Evolutionary conservation across 495 filamentous ascomycete species (phyloP), one percentile per base, ranked within the genome.

Genomic region (Lasiosphaeris hirsuta): DNA sequence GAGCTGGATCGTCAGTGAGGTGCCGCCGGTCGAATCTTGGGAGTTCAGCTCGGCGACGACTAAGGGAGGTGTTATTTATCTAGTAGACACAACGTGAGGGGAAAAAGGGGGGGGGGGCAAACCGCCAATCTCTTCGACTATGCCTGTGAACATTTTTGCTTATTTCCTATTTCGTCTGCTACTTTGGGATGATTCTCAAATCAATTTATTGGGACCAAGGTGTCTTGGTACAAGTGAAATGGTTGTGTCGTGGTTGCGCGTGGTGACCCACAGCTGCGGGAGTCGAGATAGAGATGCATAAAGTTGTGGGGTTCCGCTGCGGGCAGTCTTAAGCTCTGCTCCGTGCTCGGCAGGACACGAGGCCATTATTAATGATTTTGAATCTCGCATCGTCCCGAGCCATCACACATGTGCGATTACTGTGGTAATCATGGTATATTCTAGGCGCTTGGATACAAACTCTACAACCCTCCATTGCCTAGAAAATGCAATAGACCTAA

Each of bases 101-200:
- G 38, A 46, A 38, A 50, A 54, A 42, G 14, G 38, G 52, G 36
- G 38, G 36, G 42, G 57, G 47, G 36, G 52, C 36, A 11, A 15
- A 95, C 95, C 90, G 72, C 95, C 95, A 44, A 97, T 89, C 47
- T 84, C 88, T 77, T 99, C 95, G 40, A 99, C 90, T 58, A 99
- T 89, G 58, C 94, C 94, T 49, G 94, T 98, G 70, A 98, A 98
- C 94, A 98, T 98, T n/a, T 57, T 63, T 52, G 15, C 7, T 41
- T 41, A 41, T 15, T 41, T 3, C 7, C 8, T 41, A 41, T 15
- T 41, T 3, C 14, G 53, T 46, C 2, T 46, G 36, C 33, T 44
- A 1, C 35, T 7, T 46, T n/a, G 1, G 1, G 1, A 30, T 5
- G 5, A 30, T 30, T 2, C 5, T 30, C 23, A 30, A 5, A 30